Conservation (phyloP, 148 eudicot genomes). For the Heliosperma pusillum region DNA sequence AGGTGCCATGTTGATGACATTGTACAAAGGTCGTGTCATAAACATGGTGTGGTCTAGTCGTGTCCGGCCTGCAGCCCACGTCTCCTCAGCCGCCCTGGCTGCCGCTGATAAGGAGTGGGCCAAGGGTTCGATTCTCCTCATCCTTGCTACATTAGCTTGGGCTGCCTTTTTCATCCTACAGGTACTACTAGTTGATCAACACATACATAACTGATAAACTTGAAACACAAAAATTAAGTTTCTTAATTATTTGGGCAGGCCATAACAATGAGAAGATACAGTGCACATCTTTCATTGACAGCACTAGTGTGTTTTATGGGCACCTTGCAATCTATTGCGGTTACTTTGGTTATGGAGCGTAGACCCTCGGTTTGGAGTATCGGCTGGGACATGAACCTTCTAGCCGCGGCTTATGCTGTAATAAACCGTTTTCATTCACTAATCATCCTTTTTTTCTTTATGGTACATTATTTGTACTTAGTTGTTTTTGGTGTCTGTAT, state of each 20-base stretch:
- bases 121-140: constrained; percentile 76
- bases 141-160: constrained; percentile 83
- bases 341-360: constrained; percentile 80
- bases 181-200: constrained; percentile 28
- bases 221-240: too few species aligned
- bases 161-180: constrained; percentile 84
- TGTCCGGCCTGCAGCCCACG: constrained; percentile 28
- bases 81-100: constrained; percentile 21
- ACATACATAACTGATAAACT: neutral
- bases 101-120: constrained; percentile 61
- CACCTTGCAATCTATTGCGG: constrained; percentile 74
- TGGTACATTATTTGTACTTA: too few species aligned
- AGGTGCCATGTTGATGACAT: too few species aligned
- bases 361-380: constrained; percentile 60
- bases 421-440: constrained; percentile 24
- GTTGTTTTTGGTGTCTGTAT: neutral
- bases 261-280: constrained; percentile 54
- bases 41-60: constrained; percentile 55
- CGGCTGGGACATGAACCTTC: constrained; percentile 86
- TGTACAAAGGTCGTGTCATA: too few species aligned
- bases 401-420: constrained; percentile 95
- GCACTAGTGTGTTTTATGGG: constrained; percentile 81
- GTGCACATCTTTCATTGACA: constrained; percentile 64
- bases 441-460: neutral
- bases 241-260: constrained; percentile 37